Base-by-base conservation (phyloP, 495 filamentous ascomycete genomes). In the Talaromyces liani region DNA sequence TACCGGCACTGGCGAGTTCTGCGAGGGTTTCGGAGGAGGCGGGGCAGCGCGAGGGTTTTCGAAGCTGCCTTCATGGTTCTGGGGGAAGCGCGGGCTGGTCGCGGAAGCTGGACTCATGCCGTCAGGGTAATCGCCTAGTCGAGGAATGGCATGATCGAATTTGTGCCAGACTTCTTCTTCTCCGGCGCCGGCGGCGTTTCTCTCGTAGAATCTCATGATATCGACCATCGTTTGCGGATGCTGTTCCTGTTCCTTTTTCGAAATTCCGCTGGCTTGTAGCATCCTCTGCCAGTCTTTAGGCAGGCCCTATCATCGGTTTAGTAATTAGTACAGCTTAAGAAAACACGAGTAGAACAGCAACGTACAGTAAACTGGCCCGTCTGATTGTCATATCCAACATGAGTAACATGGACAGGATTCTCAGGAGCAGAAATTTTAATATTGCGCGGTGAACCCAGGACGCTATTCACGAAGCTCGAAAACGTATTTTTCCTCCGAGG, bases 251-350 rank as follows among this genome's bases (percentile, higher is more conserved):
- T 97, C 94, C 75, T 91, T 92, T 77, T 96, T 91, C 4, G 93
- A 90, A 68, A 98, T 98, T 62, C 94, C 94, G 75, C 89, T 97
- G 73, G 97, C 92, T 77, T 94, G 90, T 66, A 98, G 84, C 70
- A 96, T 83, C 47, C 90, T 87, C 76, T 98, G 94, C 94, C 94
- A 98, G 82, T 98, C 94, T 73, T 95, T 96, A 1, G 94, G 94
- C 36, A 98, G 79, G 65, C 94, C 94, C 91, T 95, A 68, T 60
- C 63, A 24, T 51, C 9, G 36, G 31, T 7, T 18, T 14, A 12
- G 4, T 24, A 27, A 25, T 41, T 24, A 60, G 22, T 41, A 54
- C 36, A 47, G 58, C 29, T 10, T 41, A 18, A 27, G 6, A 7
- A 9, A 63, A 9, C 7, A 18, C 39, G 20, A 16, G 24, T 4